Evolutionary conservation across 2,329 filamentous ascomycete genomes (phyloP), one percentile per base, ranked within the genome.

Genomic region (Fusarium udum): DNA sequence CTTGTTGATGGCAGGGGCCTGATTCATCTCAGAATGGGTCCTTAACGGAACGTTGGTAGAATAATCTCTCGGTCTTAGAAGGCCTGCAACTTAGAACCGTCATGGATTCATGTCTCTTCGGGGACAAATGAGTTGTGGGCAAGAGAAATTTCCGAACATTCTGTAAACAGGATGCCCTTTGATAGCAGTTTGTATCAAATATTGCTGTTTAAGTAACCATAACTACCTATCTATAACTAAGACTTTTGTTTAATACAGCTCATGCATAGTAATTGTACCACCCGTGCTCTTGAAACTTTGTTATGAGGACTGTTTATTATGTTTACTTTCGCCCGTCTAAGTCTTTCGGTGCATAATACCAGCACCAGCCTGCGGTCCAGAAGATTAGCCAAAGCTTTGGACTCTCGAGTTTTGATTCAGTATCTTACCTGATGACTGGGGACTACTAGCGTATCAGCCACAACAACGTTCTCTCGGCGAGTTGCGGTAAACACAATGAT

Each of bases 31-130:
- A 92, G 89, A 88, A 89, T 87, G 84, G 86, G 88, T 87, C 87
- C 91, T 92, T 92, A 93, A 94, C 92, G 92, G 92, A 94, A 90
- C 92, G 91, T 92, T 93, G 92, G 92, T 81, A 94, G 86, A 93
- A 84, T 42, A 76, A 78, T 43, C 59, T 64, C 69, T 82, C 79
- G 82, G 77, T 60, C 77, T 78, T 79, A 83, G 82, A 84, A 84
- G 82, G 82, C 82, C 77, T 77, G 77, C 76, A 62, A 79, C 73
- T 75, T 78, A 67, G 60, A 73, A 73, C 71, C 69, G 31, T 59
- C 39, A 72, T 71, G 76, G 74, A 77, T 70, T 67, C 48, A 71
- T 73, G 73, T 77, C 77, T 74, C 71, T 65, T 77, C 51, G 69
- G 60, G 67, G 74, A 75, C 73, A 67, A 59, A 75, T 84, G 82